Base-by-base conservation (phyloP, 768 basidiomycete genomes). In the Suillus lakei region DNA sequence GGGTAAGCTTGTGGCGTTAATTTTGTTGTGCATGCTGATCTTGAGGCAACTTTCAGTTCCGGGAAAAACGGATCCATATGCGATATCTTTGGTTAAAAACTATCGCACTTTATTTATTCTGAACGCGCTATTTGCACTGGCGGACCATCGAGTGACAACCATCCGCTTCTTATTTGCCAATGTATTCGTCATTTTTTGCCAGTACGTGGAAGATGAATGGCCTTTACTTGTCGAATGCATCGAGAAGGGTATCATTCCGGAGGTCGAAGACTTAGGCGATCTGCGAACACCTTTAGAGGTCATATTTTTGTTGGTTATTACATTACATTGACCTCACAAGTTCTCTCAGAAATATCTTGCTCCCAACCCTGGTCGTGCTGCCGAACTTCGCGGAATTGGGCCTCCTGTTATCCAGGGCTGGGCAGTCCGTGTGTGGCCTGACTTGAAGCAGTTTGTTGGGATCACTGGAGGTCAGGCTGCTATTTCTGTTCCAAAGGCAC, bases 81-180 rank as follows among this genome's bases (percentile, higher is more conserved):
- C 73, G 1, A 61, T 68, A 39, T 64, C 69, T 63, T 70, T 72
- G 56, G 68, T 74, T 28, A 26, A 18, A 23, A 64, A 68, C 36
- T 71, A 68, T 36, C 67, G 67, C n/a, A 53, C 67, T 18, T 68
- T 65, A 41, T 30, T 63, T 7, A 54, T 65, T 38, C 64, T 63
- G 61, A 60, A 65, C 34, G 61, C 56, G 18, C 46, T 68, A 34
- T 68, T 68, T 46, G 67, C 64, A 43, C 44, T 68, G 28, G 55
- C 46, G n/a, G 56, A 65, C 16, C 26, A 26, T 30, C n/a, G 38
- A 39, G 8, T 63, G 28, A 41, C 59, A 36, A 58, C 60, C 28
- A 62, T 58, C n/a, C 21, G 21, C 13, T 61, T 56, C 53, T 26
- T 48, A 38, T 62, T 66, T 36, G 56, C 62, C 23, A 50, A 34